A percentile compares a stretch with the other conserved stretches of the same genome.
These are phyloP conservation scores for Calonectria fujianensis DNA, from an alignment of 2,329 filamentous ascomycete genomes.

Conservation along the genomic window DNA sequence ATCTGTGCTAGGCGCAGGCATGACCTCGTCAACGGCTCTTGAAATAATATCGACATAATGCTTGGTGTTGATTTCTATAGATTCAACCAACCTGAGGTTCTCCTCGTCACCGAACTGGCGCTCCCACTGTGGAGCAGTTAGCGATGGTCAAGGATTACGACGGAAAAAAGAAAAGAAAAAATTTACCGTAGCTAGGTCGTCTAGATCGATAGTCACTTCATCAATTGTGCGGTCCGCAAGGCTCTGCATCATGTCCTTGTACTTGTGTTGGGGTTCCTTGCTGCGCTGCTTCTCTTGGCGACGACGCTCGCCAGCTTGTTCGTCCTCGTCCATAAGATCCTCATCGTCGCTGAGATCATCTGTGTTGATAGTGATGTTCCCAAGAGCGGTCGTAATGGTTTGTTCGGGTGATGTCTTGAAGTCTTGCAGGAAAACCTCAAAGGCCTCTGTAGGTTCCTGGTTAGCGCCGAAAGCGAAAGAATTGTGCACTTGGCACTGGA, in stretches of 20 bases:
- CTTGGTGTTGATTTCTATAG: conserved; percentile 92
- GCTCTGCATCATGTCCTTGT: conserved; percentile 90
- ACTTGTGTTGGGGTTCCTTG: conserved; percentile 84
- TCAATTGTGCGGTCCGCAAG: conserved; percentile 86
- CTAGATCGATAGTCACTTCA: conserved; percentile 90
- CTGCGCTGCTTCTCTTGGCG: conserved; percentile 69
- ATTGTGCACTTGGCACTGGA: conserved; percentile 27
- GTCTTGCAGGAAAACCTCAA: conserved; percentile 89
- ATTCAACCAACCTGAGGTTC: conserved; percentile 84
- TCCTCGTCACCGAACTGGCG: conserved; percentile 75
- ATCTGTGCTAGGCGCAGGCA: conserved; percentile 86
- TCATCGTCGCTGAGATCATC: conserved; percentile 92
- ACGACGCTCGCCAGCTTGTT: conserved; percentile 73
- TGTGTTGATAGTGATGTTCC: conserved; percentile 89
- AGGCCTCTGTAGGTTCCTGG: conserved; percentile 74
- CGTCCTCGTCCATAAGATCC: conserved; percentile 91
- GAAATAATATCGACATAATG: conserved; percentile 97
- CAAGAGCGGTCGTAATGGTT: conserved; percentile 86
- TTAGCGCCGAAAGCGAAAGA: conserved; percentile 53
- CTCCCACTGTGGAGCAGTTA: conserved; percentile 78
- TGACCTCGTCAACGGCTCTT: conserved; percentile 88
- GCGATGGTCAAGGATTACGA: conserved; percentile 26
- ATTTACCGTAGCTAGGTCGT: conserved; percentile 84
- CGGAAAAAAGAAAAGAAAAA: not conserved
- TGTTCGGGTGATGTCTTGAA: conserved; percentile 88